Conservation (phyloP, 1,284 basidiomycete species). For the Cryptococcus wingfieldii region DNA sequence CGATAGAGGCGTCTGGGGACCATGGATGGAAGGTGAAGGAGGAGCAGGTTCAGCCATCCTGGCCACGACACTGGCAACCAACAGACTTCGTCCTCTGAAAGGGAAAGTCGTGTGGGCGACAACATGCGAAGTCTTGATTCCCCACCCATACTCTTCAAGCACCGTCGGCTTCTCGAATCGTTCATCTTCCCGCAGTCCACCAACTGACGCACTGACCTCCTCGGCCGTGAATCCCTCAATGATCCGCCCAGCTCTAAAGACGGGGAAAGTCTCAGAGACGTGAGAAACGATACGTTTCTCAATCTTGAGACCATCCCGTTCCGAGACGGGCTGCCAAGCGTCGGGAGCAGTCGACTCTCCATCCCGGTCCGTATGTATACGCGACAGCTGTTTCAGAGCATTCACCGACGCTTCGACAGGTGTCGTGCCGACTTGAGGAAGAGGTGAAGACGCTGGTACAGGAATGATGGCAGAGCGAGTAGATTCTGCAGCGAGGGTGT, state of each 20-base stretch:
- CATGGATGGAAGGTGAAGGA: conserved; percentile 43
- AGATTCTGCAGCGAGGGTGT: conserved; percentile 64
- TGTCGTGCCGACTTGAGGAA: conserved; percentile 44
- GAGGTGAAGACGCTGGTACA: conserved; percentile 40
- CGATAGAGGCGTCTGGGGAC: conserved; percentile 46
- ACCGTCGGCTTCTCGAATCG: conserved; percentile 58
- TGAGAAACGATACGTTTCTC: conserved; percentile 70
- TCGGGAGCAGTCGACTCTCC: conserved; percentile 52
- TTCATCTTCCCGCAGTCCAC: conserved; percentile 50
- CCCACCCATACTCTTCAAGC: conserved; percentile 77
- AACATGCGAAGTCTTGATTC: conserved; percentile 56
- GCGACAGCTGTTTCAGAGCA: conserved; percentile 70
- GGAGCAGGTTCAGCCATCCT: conserved; percentile 54
- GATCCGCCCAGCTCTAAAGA: conserved; percentile 86
- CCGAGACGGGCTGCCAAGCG: conserved; percentile 76
- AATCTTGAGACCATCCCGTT: conserved; percentile 70
- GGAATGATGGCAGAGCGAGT: conserved; percentile 42
- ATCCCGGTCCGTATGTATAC: conserved; percentile 62
- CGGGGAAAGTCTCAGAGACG: conserved; percentile 74
- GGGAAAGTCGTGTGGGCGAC: conserved; percentile 70
- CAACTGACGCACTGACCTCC: conserved; percentile 70
- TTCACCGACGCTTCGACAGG: conserved; percentile 72
- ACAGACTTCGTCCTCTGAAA: conserved; percentile 84
- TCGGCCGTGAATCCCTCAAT: conserved; percentile 93
- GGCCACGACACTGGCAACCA: conserved; percentile 71